Evolutionary conservation across 1,284 basidiomycete genomes (phyloP), one percentile per base, ranked within the genome.

Genomic region (Xerocomus amazonicus): DNA sequence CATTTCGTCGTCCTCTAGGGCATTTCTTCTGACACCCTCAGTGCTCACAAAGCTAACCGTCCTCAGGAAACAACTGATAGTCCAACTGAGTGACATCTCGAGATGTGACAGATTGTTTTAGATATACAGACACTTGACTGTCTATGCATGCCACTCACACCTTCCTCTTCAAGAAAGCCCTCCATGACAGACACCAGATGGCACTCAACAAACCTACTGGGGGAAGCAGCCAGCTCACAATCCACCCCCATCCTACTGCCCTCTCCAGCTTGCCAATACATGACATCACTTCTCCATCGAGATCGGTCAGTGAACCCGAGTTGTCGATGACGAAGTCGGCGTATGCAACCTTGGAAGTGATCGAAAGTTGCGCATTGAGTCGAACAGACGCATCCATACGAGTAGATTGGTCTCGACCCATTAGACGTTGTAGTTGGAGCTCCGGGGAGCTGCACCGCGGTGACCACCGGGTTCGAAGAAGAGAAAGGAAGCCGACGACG

Each of bases 261-360:
- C 69, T 71, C 36, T 79, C 71, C 55, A 95, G 65, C 61, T 75
- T 62, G 42, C 69, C 57, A 1, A 96, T 77, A 35, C 93, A 77
- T 1, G 72, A 63, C 45, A 83, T 78, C 10, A 97, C 82, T 57
- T 94, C 88, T 0, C 65, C 63, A 33, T 85, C 75, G 3, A 96
- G 74, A 46, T 92, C 90, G 32, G 76, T 66, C 5, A 76, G 70
- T 0, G 84, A 76, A 2, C 91, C 90, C 6, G 89, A 90, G 67
- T 99, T 99, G 71, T 97, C 93, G 32, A 99, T 70, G 38, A 97
- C 83, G 35, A 84, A 66, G 62, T 97, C 92, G 1, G 94, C 95
- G 60, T 91, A 95, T 9, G 72, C 61, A 6, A 93, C 73, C 69
- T 99, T 99, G 23, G 83, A 73, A 1, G 80, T 65, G 32, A 98